Conservation (phyloP, 2,329 filamentous ascomycete species). For the Lachnellula cervina region DNA sequence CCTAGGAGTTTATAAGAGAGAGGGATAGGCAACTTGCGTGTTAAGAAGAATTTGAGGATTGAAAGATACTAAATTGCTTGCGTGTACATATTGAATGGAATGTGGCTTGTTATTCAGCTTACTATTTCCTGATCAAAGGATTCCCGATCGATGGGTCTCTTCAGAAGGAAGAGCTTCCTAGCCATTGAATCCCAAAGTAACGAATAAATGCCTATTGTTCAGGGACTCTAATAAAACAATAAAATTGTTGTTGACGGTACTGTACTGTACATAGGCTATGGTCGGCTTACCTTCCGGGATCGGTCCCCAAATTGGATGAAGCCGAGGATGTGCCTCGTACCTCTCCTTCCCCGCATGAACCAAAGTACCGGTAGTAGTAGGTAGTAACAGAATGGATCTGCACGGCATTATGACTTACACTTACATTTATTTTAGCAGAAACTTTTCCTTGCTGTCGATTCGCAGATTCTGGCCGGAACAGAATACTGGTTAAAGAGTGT, state of each 20-base stretch:
- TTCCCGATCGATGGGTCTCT: no score
- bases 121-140: background rate
- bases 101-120: background rate
- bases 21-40: slow-evolving; percentile 7
- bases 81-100: background rate
- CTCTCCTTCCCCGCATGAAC: background rate
- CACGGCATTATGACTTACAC: background rate
- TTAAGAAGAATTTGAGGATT: background rate
- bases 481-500: background rate
- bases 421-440: background rate
- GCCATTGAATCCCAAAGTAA: background rate
- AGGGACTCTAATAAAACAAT: background rate
- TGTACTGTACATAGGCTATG: background rate
- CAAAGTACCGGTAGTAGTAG: background rate
- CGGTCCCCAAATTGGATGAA: no score
- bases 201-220: background rate
- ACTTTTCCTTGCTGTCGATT: background rate
- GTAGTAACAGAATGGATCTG: background rate
- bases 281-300: background rate
- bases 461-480: background rate
- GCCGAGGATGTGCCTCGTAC: no score
- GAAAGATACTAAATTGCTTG: background rate
- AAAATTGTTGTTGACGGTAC: background rate
- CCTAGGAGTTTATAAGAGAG: slow-evolving; percentile 24
- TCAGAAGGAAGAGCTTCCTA: no score